Percentiles rank a stretch among this genome's conserved stretches.
phyloP scores from a whole-genome alignment of 441 rosid genomes.

The Populus hybrid region DNA sequence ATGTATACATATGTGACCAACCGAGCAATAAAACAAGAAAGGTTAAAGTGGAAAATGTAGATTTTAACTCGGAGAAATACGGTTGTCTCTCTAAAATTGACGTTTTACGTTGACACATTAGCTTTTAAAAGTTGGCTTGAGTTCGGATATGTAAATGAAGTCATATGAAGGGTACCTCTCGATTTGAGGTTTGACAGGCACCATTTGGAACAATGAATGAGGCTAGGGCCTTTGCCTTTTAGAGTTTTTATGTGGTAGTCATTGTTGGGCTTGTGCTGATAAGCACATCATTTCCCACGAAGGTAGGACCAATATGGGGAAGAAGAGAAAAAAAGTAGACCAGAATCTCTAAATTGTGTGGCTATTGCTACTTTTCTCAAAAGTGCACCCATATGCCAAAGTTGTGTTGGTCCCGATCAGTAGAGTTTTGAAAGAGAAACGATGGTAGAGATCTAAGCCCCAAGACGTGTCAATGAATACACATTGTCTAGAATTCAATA shows the following conservation, averaged over 20 bases:
- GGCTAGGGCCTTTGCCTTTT: slow-evolving; percentile 5
- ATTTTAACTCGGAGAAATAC: background rate
- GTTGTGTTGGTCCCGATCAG: slow-evolving; percentile 29
- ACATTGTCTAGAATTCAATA: too few species aligned
- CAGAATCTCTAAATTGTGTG: slow-evolving; percentile 5
- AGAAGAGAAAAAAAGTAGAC: slow-evolving; percentile 1
- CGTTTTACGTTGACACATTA: background rate
- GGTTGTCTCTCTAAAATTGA: background rate
- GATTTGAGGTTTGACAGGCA: slow-evolving; percentile 3
- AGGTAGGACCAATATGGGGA: background rate
- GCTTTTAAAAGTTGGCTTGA: background rate
- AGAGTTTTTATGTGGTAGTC: background rate
- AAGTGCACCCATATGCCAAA: slow-evolving; percentile 9
- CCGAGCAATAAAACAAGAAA: too few species aligned
- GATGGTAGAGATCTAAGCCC: too few species aligned
- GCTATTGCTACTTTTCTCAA: slow-evolving; percentile 6
- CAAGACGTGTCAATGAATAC: too few species aligned
- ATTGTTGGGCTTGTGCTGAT: slow-evolving; percentile 7
- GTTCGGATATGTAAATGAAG: background rate
- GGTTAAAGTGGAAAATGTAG: background rate
- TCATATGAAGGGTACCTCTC: slow-evolving; percentile 5
- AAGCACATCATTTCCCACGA: background rate
- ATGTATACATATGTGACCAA: background rate
- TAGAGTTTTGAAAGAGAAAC: slow-evolving; percentile 11
- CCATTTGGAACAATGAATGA: background rate